Evolutionary conservation across 2,329 filamentous ascomycete species (phyloP).

Genomic region (Ceratocystis diversiconidia): DNA sequence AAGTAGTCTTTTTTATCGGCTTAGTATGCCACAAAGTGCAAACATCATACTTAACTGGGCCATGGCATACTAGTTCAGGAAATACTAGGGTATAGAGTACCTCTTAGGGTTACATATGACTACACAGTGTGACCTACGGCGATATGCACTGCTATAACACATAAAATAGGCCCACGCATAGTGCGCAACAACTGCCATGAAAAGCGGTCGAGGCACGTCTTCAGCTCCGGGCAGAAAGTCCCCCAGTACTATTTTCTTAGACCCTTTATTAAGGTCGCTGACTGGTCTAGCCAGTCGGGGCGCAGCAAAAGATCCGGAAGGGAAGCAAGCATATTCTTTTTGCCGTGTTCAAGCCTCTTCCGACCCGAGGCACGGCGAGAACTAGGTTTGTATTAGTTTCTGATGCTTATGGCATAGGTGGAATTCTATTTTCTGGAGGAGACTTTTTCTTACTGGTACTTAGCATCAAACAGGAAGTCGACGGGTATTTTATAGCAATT

Average conservation of each 20-base stretch:
- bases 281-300: not conserved
- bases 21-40: too few relatives aligned
- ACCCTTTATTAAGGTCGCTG: not conserved
- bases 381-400: not conserved
- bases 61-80: too few relatives aligned
- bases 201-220: not conserved
- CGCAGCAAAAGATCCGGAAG: not conserved
- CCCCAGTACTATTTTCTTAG: not conserved
- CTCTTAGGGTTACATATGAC: not conserved
- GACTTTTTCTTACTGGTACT: not conserved
- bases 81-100: not conserved
- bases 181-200: not conserved
- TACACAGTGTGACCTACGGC: not conserved
- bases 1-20: too few relatives aligned
- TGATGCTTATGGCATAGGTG: not conserved
- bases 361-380: too few relatives aligned
- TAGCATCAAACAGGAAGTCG: not conserved
- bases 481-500: not conserved
- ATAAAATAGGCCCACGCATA: not conserved
- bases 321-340: not conserved
- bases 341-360: not conserved
- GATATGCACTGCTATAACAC: not conserved
- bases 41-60: too few relatives aligned
- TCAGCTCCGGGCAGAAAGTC: not conserved
- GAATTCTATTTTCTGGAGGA: not conserved